These are phyloP conservation scores for Obba rivulosa DNA, from an alignment of 768 basidiomycete genomes.

Conservation along the genomic window DNA sequence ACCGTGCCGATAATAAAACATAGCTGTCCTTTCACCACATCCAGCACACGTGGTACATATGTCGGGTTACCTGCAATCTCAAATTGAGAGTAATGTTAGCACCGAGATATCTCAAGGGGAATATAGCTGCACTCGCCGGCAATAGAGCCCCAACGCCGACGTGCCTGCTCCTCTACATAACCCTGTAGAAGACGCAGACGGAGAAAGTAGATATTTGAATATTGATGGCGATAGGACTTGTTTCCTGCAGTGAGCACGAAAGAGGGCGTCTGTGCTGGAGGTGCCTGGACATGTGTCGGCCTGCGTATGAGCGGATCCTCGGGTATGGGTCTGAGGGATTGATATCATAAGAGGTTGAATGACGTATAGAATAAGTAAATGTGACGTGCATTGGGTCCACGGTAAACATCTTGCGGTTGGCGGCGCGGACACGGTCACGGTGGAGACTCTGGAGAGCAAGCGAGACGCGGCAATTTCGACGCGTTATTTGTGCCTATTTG, in stretches of 20 bases:
- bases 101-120: background rate
- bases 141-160: slow-evolving; percentile 43
- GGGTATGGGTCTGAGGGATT: slow-evolving; percentile 16
- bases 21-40: slow-evolving; percentile 76
- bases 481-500: slow-evolving; percentile 11
- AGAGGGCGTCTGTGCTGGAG: slow-evolving; percentile 27
- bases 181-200: slow-evolving; percentile 45
- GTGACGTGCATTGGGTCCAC: slow-evolving; percentile 7
- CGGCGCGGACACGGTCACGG: background rate
- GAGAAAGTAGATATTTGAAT: slow-evolving; percentile 69
- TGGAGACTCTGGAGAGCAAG: slow-evolving; percentile 1
- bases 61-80: slow-evolving; percentile 53
- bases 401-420: slow-evolving; percentile 4
- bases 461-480: slow-evolving; percentile 9
- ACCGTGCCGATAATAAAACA: slow-evolving; percentile 94
- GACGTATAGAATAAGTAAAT: background rate
- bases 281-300: slow-evolving; percentile 25
- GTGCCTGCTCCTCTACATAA: slow-evolving; percentile 45
- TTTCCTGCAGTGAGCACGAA: slow-evolving; percentile 40
- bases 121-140: slow-evolving; percentile 27
- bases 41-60: slow-evolving; percentile 77
- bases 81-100: background rate
- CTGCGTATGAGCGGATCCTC: slow-evolving; percentile 21
- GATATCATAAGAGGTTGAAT: background rate
- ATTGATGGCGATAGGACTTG: slow-evolving; percentile 61